Conservation (phyloP, 1,139 yeast genomes). For the Pichia sp. region DNA sequence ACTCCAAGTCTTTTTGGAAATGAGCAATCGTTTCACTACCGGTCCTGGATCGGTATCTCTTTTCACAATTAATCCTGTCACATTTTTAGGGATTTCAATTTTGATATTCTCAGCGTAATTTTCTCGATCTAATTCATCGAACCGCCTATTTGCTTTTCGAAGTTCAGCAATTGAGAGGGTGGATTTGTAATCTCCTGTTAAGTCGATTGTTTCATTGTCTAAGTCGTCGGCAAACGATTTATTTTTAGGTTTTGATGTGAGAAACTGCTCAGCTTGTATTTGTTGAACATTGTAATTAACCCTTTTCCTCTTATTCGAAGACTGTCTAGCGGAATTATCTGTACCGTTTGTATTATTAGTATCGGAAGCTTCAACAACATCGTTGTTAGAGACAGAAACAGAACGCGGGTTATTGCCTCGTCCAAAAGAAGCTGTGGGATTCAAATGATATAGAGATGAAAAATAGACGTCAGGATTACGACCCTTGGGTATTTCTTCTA, state of each 20-base stretch:
- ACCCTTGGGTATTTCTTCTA: constrained; percentile 23
- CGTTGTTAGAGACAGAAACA: neutral
- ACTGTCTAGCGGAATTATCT: neutral
- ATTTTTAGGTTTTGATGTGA: constrained; percentile 8
- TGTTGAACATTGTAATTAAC: constrained; percentile 26
- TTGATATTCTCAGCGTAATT: constrained; percentile 30
- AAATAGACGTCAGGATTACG: constrained; percentile 16
- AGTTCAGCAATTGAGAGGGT: constrained; percentile 21
- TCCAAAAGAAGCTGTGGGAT: constrained; percentile 3
- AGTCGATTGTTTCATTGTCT: constrained; percentile 6
- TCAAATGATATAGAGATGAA: constrained; percentile 20
- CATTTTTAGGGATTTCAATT: constrained; percentile 30
- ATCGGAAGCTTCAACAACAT: no score
- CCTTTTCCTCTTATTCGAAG: constrained; percentile 19
- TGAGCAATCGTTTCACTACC: constrained; percentile 28
- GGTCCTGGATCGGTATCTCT: constrained; percentile 20
- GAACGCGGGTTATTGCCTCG: neutral
- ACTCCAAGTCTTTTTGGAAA: constrained; percentile 31
- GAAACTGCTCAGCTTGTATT: constrained; percentile 22
- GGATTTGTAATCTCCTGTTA: neutral
- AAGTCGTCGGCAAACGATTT: constrained; percentile 6
- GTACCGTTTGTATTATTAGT: neutral
- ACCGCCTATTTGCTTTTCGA: constrained; percentile 29
- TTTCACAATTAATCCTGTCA: constrained; percentile 14
- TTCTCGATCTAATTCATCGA: constrained; percentile 32